Percentiles rank a stretch among this genome's conserved stretches.
Conservation (phyloP, 129 eudicot genomes). For the Tanacetum coccineum region DNA sequence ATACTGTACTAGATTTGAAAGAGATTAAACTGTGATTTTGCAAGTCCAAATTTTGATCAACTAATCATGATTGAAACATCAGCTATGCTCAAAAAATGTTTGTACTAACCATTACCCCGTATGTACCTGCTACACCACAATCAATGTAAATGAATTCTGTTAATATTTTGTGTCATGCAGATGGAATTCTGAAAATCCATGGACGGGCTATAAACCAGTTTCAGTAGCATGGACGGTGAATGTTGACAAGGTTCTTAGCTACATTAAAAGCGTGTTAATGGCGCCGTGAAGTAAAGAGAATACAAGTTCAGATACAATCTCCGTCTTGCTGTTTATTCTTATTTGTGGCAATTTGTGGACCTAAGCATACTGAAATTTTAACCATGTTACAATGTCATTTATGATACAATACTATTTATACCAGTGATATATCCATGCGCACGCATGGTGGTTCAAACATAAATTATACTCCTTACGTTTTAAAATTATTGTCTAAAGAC, state of each 20-base stretch:
- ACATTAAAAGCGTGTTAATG: constrained; percentile 52
- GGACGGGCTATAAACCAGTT: constrained; percentile 72
- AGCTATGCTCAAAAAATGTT: no score
- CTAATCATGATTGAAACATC: background rate
- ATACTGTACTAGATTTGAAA: background rate
- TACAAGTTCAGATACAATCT: background rate
- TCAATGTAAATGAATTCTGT: background rate
- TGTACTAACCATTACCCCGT: no score
- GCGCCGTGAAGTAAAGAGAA: constrained; percentile 34
- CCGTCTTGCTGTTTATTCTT: background rate
- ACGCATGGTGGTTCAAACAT: no score
- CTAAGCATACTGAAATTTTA: background rate
- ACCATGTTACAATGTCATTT: background rate
- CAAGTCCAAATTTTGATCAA: background rate
- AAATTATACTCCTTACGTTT: no score
- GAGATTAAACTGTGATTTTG: constrained; percentile 1
- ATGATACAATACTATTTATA: background rate
- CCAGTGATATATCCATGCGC: no score
- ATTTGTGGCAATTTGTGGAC: constrained; percentile 9
- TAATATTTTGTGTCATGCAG: constrained; percentile 32
- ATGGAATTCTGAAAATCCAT: constrained; percentile 82
- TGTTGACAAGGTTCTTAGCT: constrained; percentile 52
- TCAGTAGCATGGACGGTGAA: constrained; percentile 89
- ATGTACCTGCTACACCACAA: no score
- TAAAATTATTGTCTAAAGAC: no score